Evolutionary conservation across 2,329 filamentous ascomycete species (phyloP).

Genomic region (Beauveria bassiana): DNA sequence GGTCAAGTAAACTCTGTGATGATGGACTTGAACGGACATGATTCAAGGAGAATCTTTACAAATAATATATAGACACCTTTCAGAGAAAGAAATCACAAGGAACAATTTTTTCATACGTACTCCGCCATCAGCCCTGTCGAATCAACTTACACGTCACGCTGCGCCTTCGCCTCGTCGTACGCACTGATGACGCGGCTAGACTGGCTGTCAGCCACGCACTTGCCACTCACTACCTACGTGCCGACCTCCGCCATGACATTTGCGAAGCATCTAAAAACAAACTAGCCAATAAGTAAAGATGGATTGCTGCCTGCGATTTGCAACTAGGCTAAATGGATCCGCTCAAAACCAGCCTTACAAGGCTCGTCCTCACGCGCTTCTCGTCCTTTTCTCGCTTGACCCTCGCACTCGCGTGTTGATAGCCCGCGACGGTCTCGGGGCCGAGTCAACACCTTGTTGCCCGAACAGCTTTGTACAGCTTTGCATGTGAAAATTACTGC

Average conservation of each 20-base stretch:
- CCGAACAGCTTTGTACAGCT: too few species aligned
- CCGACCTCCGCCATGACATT: neutral
- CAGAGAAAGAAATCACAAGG: neutral
- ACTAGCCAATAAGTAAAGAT: neutral
- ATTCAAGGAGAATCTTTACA: neutral
- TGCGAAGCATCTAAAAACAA: neutral
- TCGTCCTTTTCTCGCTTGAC: constrained; percentile 1
- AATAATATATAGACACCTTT: neutral
- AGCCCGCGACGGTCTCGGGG: neutral
- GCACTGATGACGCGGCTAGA: constrained; percentile 6
- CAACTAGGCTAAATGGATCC: neutral
- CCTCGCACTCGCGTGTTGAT: neutral
- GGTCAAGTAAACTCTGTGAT: neutral
- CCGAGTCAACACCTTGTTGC: neutral
- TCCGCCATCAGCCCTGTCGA: neutral
- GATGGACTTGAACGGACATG: neutral
- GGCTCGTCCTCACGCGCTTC: neutral
- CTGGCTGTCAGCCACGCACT: neutral
- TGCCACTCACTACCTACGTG: neutral
- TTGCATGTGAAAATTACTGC: too few species aligned
- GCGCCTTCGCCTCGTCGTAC: constrained; percentile 3
- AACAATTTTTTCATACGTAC: neutral
- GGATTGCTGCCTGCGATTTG: neutral
- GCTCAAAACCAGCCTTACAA: constrained; percentile 3
- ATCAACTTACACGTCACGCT: neutral